phyloP scores from a whole-genome alignment of 169 alveolate species.

The Cryptosporidium ryanae region DNA sequence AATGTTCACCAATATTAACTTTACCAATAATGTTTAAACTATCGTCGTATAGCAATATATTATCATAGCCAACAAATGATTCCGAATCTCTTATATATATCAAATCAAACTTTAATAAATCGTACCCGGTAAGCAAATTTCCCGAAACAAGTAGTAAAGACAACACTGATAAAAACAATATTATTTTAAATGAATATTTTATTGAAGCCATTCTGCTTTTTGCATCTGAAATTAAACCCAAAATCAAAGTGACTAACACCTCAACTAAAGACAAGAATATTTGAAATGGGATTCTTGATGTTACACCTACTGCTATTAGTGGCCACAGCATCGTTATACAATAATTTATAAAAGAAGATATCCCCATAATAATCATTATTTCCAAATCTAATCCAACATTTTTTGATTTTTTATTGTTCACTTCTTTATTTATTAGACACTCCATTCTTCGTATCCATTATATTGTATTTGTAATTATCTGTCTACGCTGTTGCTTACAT shows the following conservation, averaged over 20 bases:
- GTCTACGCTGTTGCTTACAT: too few relatives aligned
- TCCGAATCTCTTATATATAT: background rate
- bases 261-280: slow-evolving; percentile 16
- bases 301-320: slow-evolving; percentile 1
- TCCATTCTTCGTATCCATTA: too few relatives aligned
- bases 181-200: slow-evolving; percentile 34
- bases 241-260: background rate
- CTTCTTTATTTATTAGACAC: too few relatives aligned
- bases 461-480: too few relatives aligned
- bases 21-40: slow-evolving; percentile 3
- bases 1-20: background rate
- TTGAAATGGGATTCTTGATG: slow-evolving; percentile 20
- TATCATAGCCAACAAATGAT: slow-evolving; percentile 4
- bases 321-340: slow-evolving; percentile 58
- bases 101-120: slow-evolving; percentile 8
- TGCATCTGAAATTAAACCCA: slow-evolving; percentile 40
- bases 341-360: slow-evolving; percentile 44
- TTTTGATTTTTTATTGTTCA: too few relatives aligned
- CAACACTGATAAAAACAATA: background rate
- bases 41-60: slow-evolving; percentile 34
- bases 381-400: background rate
- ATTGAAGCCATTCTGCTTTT: slow-evolving; percentile 30
- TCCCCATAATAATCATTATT: slow-evolving; percentile 12
- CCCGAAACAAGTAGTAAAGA: background rate
- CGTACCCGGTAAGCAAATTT: background rate